These are phyloP conservation scores for Strombidium stylifer DNA, from an alignment of 73 alveolate species.

Conservation along the genomic window DNA sequence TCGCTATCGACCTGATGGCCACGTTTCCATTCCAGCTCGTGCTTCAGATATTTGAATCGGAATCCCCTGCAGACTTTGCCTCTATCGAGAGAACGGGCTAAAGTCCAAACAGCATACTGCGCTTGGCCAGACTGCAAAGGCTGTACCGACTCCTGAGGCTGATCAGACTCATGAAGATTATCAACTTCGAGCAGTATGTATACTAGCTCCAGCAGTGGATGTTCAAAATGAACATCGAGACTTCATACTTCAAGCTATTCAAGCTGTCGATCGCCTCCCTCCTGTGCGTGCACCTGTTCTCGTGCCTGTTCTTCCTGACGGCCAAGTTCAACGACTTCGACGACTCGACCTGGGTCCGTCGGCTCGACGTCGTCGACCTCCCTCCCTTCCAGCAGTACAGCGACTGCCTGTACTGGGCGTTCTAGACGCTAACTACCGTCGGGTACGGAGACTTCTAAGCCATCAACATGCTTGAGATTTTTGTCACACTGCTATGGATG, in stretches of 20 bases:
- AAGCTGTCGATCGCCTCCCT: conserved; percentile 22
- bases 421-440: conserved; percentile 47
- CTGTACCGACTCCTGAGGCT: conserved; percentile 48
- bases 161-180: conserved; percentile 32
- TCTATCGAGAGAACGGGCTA: conserved; percentile 9
- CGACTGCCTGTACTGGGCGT: conserved; percentile 57
- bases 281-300: conserved; percentile 41
- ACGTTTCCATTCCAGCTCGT: background rate
- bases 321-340: conserved; percentile 49
- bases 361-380: conserved; percentile 44
- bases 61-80: too few relatives aligned
- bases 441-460: conserved; percentile 60
- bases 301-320: conserved; percentile 54
- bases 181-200: conserved; percentile 11
- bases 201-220: background rate
- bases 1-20: conserved; percentile 36
- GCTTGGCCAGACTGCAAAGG: conserved; percentile 60
- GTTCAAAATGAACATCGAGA: conserved; percentile 40
- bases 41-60: too few relatives aligned
- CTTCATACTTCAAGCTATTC: conserved; percentile 43
- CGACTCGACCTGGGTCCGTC: conserved; percentile 57
- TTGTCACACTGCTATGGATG: conserved; percentile 85
- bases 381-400: conserved; percentile 40
- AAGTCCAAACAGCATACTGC: conserved; percentile 19
- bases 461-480: conserved; percentile 46